Conservation (phyloP, 495 filamentous ascomycete genomes). For the Pyrenula massariospora region DNA sequence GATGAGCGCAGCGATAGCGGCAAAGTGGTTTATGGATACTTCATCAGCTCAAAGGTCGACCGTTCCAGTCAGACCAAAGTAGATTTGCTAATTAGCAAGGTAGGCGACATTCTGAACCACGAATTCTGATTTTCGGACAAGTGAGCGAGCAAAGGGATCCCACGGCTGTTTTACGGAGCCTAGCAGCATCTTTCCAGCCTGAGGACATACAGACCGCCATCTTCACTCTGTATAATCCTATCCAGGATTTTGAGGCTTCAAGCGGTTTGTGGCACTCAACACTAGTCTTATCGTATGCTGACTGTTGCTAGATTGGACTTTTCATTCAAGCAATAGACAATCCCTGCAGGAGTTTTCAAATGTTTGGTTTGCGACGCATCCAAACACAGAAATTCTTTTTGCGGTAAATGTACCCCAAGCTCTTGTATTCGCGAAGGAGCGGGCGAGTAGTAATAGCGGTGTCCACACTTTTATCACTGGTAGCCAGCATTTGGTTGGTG, state of each 20-base stretch:
- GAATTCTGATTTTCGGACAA: conserved; percentile 28
- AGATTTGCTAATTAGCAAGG: neutral
- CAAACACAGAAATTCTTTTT: conserved; percentile 10
- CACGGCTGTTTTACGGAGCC: conserved; percentile 13
- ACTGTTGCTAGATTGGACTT: conserved; percentile 15
- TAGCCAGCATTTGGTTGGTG: conserved; percentile 50
- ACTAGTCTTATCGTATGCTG: neutral
- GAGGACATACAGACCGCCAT: conserved; percentile 19
- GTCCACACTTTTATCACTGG: conserved; percentile 46
- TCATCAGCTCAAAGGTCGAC: conserved; percentile 10
- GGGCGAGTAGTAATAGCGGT: conserved; percentile 12
- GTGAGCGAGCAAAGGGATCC: conserved; percentile 26
- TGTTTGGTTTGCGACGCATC: conserved; percentile 14
- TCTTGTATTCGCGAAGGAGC: conserved; percentile 14
- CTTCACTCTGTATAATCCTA: conserved; percentile 21
- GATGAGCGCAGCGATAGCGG: conserved; percentile 25
- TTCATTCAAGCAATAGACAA: conserved; percentile 10
- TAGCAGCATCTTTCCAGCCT: conserved; percentile 16
- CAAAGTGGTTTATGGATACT: conserved; percentile 24
- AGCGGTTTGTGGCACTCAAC: conserved; percentile 7
- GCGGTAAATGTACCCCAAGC: conserved; percentile 21
- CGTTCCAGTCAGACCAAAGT: neutral
- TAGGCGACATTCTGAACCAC: conserved; percentile 1
- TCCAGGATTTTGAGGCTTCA: conserved; percentile 12
- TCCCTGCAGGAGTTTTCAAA: conserved; percentile 16